These are phyloP conservation scores for Alternaria hordeiaustralica DNA, from an alignment of 2,329 filamentous ascomycete species.

Conservation along the genomic window DNA sequence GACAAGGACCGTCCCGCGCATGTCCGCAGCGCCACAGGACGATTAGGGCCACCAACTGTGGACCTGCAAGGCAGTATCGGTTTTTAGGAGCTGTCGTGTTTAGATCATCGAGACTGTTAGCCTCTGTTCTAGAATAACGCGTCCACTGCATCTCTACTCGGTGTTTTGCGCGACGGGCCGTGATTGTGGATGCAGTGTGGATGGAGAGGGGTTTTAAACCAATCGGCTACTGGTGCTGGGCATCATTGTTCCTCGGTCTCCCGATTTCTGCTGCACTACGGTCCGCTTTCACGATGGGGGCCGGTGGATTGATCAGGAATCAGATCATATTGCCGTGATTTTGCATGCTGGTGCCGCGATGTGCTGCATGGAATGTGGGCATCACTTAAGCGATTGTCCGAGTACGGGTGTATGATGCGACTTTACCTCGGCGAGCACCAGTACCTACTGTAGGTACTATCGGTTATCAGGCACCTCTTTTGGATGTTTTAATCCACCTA, in stretches of 20 bases:
- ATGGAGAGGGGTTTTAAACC: neutral
- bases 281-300: neutral
- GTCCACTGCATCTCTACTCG: neutral
- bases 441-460: neutral
- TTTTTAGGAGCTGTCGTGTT: neutral
- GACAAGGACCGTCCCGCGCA: neutral
- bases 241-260: neutral
- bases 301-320: neutral
- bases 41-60: neutral
- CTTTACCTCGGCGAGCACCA: neutral
- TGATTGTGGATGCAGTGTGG: neutral
- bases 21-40: neutral
- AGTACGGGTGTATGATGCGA: neutral
- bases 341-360: neutral
- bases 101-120: neutral
- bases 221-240: neutral
- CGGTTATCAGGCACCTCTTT: neutral
- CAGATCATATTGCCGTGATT: neutral
- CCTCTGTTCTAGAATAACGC: neutral
- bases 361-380: neutral
- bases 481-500: neutral
- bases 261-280: neutral
- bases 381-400: neutral
- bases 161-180: conserved; percentile 3
- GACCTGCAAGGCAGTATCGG: neutral